phyloP scores from a whole-genome alignment of 768 basidiomycete genomes.

The Naganishia vaughanmartiniae region DNA sequence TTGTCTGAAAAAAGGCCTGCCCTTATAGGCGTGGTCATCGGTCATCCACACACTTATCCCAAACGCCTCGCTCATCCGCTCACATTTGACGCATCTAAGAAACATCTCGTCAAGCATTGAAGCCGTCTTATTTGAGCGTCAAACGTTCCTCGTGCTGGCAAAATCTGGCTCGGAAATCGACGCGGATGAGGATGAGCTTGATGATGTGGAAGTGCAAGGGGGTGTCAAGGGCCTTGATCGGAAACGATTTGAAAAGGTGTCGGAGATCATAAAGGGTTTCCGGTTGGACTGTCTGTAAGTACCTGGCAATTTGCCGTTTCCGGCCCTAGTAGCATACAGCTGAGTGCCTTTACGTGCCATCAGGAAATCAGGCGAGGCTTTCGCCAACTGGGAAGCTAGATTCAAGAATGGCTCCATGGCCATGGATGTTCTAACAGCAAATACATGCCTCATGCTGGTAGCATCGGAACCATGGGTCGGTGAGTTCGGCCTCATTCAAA shows the following conservation, averaged over 20 bases:
- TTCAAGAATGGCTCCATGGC: constrained; percentile 46
- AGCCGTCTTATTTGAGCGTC: constrained; percentile 92
- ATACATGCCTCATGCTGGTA: constrained; percentile 87
- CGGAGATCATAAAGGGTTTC: constrained; percentile 90
- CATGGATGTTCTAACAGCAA: constrained; percentile 85
- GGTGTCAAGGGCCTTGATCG: constrained; percentile 52
- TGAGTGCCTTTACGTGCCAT: neutral
- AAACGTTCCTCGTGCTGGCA: constrained; percentile 96
- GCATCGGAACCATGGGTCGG: constrained; percentile 86
- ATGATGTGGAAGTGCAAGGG: constrained; percentile 42
- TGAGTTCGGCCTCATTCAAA: constrained; percentile 51
- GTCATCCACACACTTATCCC: constrained; percentile 96
- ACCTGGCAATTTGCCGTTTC: neutral
- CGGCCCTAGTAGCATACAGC: neutral
- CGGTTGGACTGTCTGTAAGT: constrained; percentile 81
- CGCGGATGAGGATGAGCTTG: constrained; percentile 44
- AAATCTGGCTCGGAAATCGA: constrained; percentile 50
- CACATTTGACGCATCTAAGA: constrained; percentile 81
- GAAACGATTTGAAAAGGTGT: constrained; percentile 56
- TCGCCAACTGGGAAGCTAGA: constrained; percentile 46
- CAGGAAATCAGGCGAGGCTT: constrained; percentile 30
- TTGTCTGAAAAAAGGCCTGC: neutral
- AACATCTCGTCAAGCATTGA: constrained; percentile 85
- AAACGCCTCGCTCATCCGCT: constrained; percentile 82
- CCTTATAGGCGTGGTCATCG: constrained; percentile 85